A percentile compares a stretch with the other conserved stretches of the same genome.
These are phyloP conservation scores for Mycena haematopus DNA, from an alignment of 768 basidiomycete species.

Conservation along the genomic window DNA sequence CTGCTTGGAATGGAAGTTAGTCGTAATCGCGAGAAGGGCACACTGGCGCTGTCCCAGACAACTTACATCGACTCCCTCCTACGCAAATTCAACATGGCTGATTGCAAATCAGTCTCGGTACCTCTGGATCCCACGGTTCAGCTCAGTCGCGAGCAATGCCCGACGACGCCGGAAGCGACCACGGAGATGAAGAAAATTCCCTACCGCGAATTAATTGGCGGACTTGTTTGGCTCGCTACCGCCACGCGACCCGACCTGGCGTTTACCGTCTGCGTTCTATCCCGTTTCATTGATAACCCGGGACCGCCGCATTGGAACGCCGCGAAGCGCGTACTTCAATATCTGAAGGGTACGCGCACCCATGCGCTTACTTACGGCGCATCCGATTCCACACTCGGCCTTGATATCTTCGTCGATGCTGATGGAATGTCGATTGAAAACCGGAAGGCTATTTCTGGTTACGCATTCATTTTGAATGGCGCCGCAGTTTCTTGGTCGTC, in stretches of 20 bases:
- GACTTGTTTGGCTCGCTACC: not conserved
- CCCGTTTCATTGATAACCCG: slow-evolving; percentile 10
- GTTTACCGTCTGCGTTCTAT: not conserved
- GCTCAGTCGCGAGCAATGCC: slow-evolving; percentile 9
- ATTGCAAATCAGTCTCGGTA: slow-evolving; percentile 11
- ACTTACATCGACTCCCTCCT: slow-evolving; percentile 38
- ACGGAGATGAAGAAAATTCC: slow-evolving; percentile 1
- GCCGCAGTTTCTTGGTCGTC: slow-evolving; percentile 28
- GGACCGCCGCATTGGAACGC: slow-evolving; percentile 10
- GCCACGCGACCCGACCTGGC: not conserved
- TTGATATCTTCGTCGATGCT: slow-evolving; percentile 17
- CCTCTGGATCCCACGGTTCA: slow-evolving; percentile 9
- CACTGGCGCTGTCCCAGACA: slow-evolving; percentile 37
- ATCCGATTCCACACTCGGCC: slow-evolving; percentile 2
- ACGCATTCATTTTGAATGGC: slow-evolving; percentile 30
- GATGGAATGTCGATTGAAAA: slow-evolving; percentile 19
- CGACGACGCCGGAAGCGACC: not conserved
- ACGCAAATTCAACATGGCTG: slow-evolving; percentile 25
- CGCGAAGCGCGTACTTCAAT: slow-evolving; percentile 16
- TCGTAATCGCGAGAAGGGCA: slow-evolving; percentile 22
- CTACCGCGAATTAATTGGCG: not conserved
- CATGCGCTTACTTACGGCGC: slow-evolving; percentile 15
- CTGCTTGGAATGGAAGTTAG: slow-evolving; percentile 41
- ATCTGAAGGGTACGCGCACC: slow-evolving; percentile 18
- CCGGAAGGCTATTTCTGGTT: slow-evolving; percentile 15